Base-by-base conservation (phyloP, 164 flowering plant genomes). In the Vitis rupestris region DNA sequence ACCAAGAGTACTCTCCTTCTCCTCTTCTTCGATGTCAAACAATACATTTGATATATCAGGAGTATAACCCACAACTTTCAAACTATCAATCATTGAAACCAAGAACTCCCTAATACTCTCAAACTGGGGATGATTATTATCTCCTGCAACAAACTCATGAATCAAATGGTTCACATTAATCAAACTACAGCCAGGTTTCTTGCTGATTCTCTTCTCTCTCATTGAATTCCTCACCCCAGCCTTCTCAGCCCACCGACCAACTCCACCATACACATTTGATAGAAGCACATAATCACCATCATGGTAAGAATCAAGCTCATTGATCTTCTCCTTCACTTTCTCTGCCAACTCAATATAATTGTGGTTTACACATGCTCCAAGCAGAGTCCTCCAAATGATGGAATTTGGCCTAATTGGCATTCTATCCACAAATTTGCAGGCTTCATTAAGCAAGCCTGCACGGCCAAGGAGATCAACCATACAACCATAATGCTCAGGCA, bases 251-350 rank as follows among this genome's bases (percentile, higher is more conserved):
- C 84, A 86, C 47, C 67, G 63, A 56, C 80, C 79, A 13, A 55
- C 64, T 37, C 75, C 79, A 4, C 83, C 85, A 73, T 86, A 86
- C 1, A 76, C 80, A 78, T 86, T 86, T 3, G 89, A 86, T 15
- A 86, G 54, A 47, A 84, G 82, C 66, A 86, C 84, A 66, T 80
- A 79, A 69, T 84, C 87, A 16, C 89, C 87, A 68, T 86, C 86
- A 48, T 86, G 89, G 64, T 31, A 23, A 51, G 78, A 81, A 50
- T 84, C 87, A 9, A 82, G 68, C 71, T 70, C 66, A 15, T 15
- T n/a, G n/a, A 86, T 68, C 70, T 31, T 79, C 31, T 66, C 68
- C 64, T 66, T 77, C 37, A 79, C 87, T 60, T 59, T 68, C 65
- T 74, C 80, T 14, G 83, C 86, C 54, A 84, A 75, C 27, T 70